These are phyloP conservation scores for Allantophomopsis lycopodina DNA, from an alignment of 2,329 filamentous ascomycete genomes.

Conservation along the genomic window DNA sequence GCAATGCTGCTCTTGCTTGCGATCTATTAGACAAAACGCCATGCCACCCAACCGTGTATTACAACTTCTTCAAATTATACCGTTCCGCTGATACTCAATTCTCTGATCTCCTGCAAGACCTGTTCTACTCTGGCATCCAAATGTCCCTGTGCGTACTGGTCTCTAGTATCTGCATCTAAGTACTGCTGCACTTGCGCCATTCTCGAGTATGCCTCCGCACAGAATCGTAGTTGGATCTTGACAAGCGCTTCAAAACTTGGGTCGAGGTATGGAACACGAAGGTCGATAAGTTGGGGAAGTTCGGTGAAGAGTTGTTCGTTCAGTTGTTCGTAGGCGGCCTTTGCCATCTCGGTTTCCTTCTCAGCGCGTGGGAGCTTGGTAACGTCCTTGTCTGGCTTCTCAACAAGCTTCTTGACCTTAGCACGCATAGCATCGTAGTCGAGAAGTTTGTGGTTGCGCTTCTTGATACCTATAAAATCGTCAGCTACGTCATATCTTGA, in stretches of 20 bases:
- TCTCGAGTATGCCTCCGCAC: conserved; percentile 88
- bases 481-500: conserved; percentile 6
- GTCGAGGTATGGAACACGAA: conserved; percentile 92
- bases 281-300: conserved; percentile 87
- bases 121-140: conserved; percentile 87
- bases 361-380: conserved; percentile 92
- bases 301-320: conserved; percentile 93
- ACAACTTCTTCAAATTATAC: conserved; percentile 26
- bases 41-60: too few species aligned
- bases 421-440: conserved; percentile 95
- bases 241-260: conserved; percentile 95
- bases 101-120: conserved; percentile 90
- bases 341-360: conserved; percentile 92
- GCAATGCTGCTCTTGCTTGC: too few species aligned
- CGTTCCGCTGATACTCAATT: conserved; percentile 78
- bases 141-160: conserved; percentile 90
- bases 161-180: conserved; percentile 84
- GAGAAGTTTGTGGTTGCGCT: conserved; percentile 94
- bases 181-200: conserved; percentile 99
- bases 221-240: conserved; percentile 96
- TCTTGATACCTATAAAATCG: conserved; percentile 67
- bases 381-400: conserved; percentile 98
- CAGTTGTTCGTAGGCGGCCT: conserved; percentile 84
- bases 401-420: conserved; percentile 91
- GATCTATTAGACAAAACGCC: too few species aligned